Conservation (phyloP, 73 alveolate species). For the Uronychia binucleata region DNA sequence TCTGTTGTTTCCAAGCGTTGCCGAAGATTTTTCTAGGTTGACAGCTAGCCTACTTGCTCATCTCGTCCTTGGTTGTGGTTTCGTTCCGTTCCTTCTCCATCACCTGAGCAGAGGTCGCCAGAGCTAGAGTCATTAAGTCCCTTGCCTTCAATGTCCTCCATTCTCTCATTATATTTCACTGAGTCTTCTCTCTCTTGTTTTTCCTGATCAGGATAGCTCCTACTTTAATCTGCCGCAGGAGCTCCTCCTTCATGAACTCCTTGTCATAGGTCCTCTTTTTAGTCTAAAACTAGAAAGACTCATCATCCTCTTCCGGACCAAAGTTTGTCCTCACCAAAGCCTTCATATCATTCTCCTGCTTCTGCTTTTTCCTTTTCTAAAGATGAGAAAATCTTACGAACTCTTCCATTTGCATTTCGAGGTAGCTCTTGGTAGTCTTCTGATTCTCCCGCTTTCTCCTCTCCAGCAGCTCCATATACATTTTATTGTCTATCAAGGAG, state of each 20-base stretch:
- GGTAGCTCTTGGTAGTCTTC: background rate
- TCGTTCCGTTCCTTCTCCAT: conserved; percentile 33
- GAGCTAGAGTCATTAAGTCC: too few relatives aligned
- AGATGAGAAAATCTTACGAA: background rate
- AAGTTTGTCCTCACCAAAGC: conserved; percentile 5
- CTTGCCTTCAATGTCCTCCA: conserved; percentile 14
- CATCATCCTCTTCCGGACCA: conserved; percentile 58
- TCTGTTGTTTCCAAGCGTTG: conserved; percentile 35
- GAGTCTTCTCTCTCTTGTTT: background rate
- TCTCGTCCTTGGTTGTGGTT: conserved; percentile 6
- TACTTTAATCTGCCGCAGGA: background rate
- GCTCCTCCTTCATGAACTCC: background rate
- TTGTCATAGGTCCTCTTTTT: background rate
- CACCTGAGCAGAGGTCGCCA: conserved; percentile 13
- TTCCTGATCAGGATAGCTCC: background rate
- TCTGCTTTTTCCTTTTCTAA: background rate
- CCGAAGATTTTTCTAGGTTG: background rate
- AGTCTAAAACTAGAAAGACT: background rate
- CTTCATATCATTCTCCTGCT: conserved; percentile 9
- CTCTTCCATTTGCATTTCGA: conserved; percentile 22
- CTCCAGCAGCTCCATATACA: background rate
- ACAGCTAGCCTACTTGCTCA: background rate
- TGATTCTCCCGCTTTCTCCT: background rate
- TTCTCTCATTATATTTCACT: background rate
- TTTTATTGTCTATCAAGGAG: background rate